Evolutionary conservation across 2,329 filamentous ascomycete genomes (phyloP), one percentile per base, ranked within the genome.

Genomic region (Pleurostoma richardsiae): DNA sequence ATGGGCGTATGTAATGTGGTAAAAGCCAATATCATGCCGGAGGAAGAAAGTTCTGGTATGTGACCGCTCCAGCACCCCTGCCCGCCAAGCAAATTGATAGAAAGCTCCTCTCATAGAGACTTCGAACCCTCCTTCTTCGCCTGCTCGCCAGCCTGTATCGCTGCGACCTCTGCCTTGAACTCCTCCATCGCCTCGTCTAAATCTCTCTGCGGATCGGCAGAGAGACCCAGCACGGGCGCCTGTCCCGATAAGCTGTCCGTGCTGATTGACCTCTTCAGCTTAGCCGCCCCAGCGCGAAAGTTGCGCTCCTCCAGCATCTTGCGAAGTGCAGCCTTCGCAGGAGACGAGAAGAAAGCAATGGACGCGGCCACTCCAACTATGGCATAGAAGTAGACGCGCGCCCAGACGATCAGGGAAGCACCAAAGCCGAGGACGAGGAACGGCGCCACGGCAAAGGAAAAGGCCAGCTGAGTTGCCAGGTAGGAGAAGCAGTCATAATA

Each of bases 381-480:
- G 30, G 80, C 83, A 67, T 95, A 99, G 70, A 90, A 97, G 69
- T 96, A 94, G 33, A 96, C 87, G 39, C 88, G 82, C 0, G 80
- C 70, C 94, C 94, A 99, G 48, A 88, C 85, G 3, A 75, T 70
- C 39, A 95, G 66, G 7, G 86, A 91, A 50, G 82, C 79, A 19
- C 73, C 68, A 53, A 96, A 82, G 27, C 75, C 76, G 28, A 99
- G 84, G 38, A 96, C 73, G 40, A 96, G 79, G 67, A 99, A 99
- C 0, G 94, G 94, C 1, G 85, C 78, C 1, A 85, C 88, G 44
- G 82, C 80, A 66, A 95, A 99, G 41, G 85, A 85, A 65, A 97
- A 90, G 3, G 82, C 80, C n/a, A 85, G 62, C 63, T 96, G 91
- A 0, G 91, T 96, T 10, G 80, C 74, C 29, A 95, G 44, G 67